phyloP scores from a whole-genome alignment of 371 early-diverging fungal species.

The Spiromyces aspiralis region DNA sequence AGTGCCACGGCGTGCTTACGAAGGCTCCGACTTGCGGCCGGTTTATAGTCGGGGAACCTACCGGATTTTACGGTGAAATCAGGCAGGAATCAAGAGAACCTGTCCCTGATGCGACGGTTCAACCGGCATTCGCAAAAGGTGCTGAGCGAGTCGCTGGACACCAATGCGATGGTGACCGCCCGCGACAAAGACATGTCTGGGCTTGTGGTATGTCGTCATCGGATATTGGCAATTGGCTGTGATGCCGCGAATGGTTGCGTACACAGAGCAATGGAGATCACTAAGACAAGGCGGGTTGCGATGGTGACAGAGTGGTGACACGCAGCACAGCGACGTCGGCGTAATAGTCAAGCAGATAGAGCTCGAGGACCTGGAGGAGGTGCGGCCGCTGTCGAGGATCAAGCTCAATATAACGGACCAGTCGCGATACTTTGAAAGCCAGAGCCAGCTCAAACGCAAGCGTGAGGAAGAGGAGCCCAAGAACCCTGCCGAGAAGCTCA shows the following conservation, averaged over 20 bases:
- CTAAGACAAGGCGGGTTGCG: too few species aligned
- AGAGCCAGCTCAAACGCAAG: slow-evolving; percentile 14
- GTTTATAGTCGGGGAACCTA: slow-evolving; percentile 55
- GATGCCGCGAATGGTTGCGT: too few species aligned
- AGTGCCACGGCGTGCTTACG: not conserved
- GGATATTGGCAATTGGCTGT: too few species aligned
- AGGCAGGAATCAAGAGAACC: slow-evolving; percentile 37
- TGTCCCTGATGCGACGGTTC: slow-evolving; percentile 71
- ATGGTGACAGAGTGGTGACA: too few species aligned
- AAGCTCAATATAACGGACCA: slow-evolving; percentile 56
- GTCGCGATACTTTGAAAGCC: slow-evolving; percentile 59
- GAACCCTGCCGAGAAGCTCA: too few species aligned
- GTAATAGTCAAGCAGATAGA: slow-evolving; percentile 29
- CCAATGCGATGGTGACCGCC: too few species aligned
- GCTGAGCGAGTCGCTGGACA: slow-evolving; percentile 31
- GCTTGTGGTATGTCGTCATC: too few species aligned
- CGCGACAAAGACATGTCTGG: too few species aligned
- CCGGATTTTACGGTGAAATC: slow-evolving; percentile 84
- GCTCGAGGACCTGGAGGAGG: slow-evolving; percentile 45
- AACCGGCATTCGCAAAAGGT: slow-evolving; percentile 84
- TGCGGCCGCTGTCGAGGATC: slow-evolving; percentile 32
- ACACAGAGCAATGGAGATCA: too few species aligned
- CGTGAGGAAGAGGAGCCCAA: too few species aligned
- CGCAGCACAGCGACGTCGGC: not conserved
- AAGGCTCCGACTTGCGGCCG: slow-evolving; percentile 1